A percentile compares a stretch with the other conserved stretches of the same genome.
These are phyloP conservation scores for Fusarium tuaranense DNA, from an alignment of 2,329 filamentous ascomycete genomes.

Conservation along the genomic window DNA sequence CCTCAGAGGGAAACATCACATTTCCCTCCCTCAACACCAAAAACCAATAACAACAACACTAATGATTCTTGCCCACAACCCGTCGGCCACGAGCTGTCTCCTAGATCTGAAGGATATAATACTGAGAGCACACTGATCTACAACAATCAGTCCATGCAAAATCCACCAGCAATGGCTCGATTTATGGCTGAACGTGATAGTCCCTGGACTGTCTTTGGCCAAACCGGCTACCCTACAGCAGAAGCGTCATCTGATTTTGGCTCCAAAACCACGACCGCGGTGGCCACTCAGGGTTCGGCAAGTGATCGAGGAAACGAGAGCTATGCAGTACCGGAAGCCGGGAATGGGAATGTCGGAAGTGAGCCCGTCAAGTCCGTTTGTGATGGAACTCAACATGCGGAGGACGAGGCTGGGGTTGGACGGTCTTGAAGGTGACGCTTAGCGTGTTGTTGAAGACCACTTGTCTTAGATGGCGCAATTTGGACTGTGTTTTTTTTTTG, in stretches of 20 bases:
- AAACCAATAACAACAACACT: neutral
- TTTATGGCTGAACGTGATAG: neutral
- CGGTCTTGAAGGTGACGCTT: neutral
- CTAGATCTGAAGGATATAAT: neutral
- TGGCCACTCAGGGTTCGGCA: neutral
- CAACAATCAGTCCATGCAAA: neutral
- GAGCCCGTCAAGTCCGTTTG: neutral
- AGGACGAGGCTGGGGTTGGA: neutral
- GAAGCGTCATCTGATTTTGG: neutral
- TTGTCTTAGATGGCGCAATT: neutral
- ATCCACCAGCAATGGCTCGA: neutral
- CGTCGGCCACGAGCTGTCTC: neutral
- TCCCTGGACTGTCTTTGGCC: neutral
- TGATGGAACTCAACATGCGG: neutral
- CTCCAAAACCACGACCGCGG: neutral
- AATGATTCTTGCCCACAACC: neutral
- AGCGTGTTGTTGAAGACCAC: neutral
- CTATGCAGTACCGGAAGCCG: too few relatives aligned
- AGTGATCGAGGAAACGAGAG: neutral
- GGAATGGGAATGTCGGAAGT: neutral
- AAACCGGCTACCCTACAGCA: neutral
- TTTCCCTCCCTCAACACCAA: neutral
- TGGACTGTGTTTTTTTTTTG: neutral
- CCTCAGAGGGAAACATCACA: neutral
- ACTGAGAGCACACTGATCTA: neutral